Conservation (phyloP, 2,329 filamentous ascomycete genomes). For the Corinectria fuckeliana region DNA sequence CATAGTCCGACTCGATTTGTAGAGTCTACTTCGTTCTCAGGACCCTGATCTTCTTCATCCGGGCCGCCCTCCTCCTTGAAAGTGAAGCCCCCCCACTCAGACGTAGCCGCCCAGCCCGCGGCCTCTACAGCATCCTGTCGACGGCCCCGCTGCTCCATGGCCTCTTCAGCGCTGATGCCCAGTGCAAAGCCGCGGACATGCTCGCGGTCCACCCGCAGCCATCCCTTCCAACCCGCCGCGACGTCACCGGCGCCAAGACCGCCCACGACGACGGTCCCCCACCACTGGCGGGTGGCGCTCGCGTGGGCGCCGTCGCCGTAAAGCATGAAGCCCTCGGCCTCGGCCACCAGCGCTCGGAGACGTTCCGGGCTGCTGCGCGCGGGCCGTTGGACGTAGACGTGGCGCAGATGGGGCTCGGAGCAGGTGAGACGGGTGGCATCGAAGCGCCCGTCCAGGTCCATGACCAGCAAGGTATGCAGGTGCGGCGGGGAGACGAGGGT, state of each 20-base stretch:
- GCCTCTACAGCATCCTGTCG: constrained; percentile 50
- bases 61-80: constrained; percentile 41
- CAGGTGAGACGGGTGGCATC: constrained; percentile 56
- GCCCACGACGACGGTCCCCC: constrained; percentile 64
- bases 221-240: constrained; percentile 52
- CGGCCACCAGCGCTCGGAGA: constrained; percentile 46
- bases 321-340: constrained; percentile 56
- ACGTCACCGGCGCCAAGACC: constrained; percentile 45
- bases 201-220: constrained; percentile 58
- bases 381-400: constrained; percentile 58
- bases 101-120: constrained; percentile 55
- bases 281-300: constrained; percentile 58
- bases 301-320: constrained; percentile 50
- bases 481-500: constrained; percentile 57
- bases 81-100: constrained; percentile 57
- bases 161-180: constrained; percentile 53
- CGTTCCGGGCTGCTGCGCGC: constrained; percentile 38
- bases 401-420: constrained; percentile 49
- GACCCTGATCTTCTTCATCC: neutral
- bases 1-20: neutral
- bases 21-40: neutral
- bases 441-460: constrained; percentile 64
- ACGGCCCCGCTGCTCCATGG: constrained; percentile 47
- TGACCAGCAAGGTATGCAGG: constrained; percentile 56
- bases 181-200: constrained; percentile 48